These are phyloP conservation scores for Gaeumannomyces sp. DNA, from an alignment of 2,329 filamentous ascomycete species.

Conservation along the genomic window DNA sequence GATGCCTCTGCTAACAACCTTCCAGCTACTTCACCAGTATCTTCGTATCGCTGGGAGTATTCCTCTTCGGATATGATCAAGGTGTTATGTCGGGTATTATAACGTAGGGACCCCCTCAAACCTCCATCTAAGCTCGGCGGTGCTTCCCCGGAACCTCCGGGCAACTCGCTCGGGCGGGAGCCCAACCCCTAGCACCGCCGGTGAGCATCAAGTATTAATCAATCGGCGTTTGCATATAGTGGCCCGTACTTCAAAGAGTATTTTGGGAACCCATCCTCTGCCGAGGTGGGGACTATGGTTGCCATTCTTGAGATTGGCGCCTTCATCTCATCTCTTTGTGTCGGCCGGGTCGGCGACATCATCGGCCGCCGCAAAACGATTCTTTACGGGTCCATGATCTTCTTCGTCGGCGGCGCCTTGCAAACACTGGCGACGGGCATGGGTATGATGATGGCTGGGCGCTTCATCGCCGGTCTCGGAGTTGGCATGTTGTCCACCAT, in stretches of 20 bases:
- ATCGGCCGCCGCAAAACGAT: conserved; percentile 88
- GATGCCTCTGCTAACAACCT: conserved; percentile 18
- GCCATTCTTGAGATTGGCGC: conserved; percentile 93
- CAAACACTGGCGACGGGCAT: conserved; percentile 79
- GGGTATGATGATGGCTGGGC: conserved; percentile 80
- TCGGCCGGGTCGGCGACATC: conserved; percentile 85
- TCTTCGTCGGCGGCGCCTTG: conserved; percentile 75
- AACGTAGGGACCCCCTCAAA: conserved; percentile 40
- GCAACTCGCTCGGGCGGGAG: background rate
- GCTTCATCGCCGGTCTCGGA: conserved; percentile 77
- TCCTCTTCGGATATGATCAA: conserved; percentile 85
- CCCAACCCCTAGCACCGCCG: background rate
- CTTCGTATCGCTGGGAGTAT: conserved; percentile 79
- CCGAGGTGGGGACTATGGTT: conserved; percentile 93
- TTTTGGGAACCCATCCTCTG: conserved; percentile 80
- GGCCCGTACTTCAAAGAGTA: conserved; percentile 85
- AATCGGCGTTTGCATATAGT: conserved; percentile 36
- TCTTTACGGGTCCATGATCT: conserved; percentile 86
- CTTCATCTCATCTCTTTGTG: conserved; percentile 78
- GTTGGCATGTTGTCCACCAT: conserved; percentile 88
- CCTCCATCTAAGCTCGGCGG: background rate
- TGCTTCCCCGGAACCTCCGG: background rate
- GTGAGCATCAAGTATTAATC: background rate
- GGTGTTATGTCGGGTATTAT: conserved; percentile 78
- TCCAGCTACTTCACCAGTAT: conserved; percentile 89